These are phyloP conservation scores for Butyriboletus loyo DNA, from an alignment of 768 basidiomycete species.

Conservation along the genomic window DNA sequence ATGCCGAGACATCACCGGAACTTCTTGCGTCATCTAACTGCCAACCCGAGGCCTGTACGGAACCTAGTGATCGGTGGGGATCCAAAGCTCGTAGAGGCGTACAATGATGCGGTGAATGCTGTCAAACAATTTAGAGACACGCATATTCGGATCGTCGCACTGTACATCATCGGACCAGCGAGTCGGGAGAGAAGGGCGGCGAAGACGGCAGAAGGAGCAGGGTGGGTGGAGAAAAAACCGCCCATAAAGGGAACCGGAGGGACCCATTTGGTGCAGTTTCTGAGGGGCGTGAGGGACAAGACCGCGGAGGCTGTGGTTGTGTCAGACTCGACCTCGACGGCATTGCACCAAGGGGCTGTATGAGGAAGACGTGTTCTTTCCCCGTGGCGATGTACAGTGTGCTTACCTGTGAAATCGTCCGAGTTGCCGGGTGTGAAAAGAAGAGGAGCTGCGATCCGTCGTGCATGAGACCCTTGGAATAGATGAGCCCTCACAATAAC, in stretches of 20 bases:
- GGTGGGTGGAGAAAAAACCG: constrained; percentile 20
- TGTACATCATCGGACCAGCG: constrained; percentile 77
- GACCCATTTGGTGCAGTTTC: constrained; percentile 70
- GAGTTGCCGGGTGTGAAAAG: too few species aligned
- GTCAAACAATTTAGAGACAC: constrained; percentile 73
- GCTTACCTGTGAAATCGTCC: too few species aligned
- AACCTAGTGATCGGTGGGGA: constrained; percentile 41
- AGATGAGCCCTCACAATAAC: too few species aligned
- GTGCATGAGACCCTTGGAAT: too few species aligned
- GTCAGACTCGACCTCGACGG: too few species aligned
- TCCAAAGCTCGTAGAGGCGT: constrained; percentile 45
- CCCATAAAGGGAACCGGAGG: constrained; percentile 74
- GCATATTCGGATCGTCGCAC: constrained; percentile 70
- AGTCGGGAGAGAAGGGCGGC: constrained; percentile 12
- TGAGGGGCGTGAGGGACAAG: constrained; percentile 68
- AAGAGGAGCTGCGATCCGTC: too few species aligned
- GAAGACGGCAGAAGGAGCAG: constrained; percentile 4
- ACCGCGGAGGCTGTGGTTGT: constrained; percentile 48
- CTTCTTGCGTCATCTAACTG: constrained; percentile 67
- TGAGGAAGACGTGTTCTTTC: too few species aligned
- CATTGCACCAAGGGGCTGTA: too few species aligned
- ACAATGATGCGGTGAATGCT: constrained; percentile 60
- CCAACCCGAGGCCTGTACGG: constrained; percentile 60
- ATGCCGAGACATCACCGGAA: constrained; percentile 81
- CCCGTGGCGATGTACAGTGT: too few species aligned